Base-by-base conservation (phyloP, 352 stramenopile genomes). In the Pythium aphanidermatum region DNA sequence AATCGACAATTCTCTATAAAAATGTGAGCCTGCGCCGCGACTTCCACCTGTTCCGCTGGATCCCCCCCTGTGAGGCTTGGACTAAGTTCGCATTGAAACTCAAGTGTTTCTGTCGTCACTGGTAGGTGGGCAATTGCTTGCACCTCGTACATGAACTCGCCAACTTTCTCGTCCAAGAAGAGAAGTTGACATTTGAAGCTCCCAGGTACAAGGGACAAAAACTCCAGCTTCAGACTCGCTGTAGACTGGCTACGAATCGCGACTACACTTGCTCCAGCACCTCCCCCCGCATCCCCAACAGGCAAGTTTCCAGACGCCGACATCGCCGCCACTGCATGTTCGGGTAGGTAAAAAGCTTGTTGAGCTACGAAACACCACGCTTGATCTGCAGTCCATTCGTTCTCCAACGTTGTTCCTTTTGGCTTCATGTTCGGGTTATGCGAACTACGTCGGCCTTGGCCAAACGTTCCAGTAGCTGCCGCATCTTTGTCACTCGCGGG, bases 91-190 rank as follows among this genome's bases (percentile, higher is more conserved):
- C 89, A 86, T 34, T 86, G 69, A 12, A 96, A 83, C 45, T 86
- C 70, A 5, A 97, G 46, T 5, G 65, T 84, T 39, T 96, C 87
- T 5, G 86, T 56, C 38, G 58, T 75, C 2, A 59, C 32, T 3
- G 92, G 92, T 4, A 97, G 63, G 21, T 77, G 78, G 5, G 90
- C 86, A 2, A 78, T 70, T 0, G 68, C 90, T 17, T 88, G 65
- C 3, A 98, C 61, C 48, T 97, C 87, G 46, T 96, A 96, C 39
- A 95, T 70, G 44, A 98, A 97, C 48, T 98, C 90, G n/a, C 92
- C 93, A 3, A 96, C 70, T 14, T 86, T 85, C 28, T 96, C 80
- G 38, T 98, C 87, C 16, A 97, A 30, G 16, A 98, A 92, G 0
- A 97, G 60, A 5, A 98, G 35, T 42, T 96, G 82, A 40, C 83